Evolutionary conservation across 176 grass and related monocot species (phyloP), one percentile per base, ranked within the genome.

Genomic region (Rhynchospora tenuis): DNA sequence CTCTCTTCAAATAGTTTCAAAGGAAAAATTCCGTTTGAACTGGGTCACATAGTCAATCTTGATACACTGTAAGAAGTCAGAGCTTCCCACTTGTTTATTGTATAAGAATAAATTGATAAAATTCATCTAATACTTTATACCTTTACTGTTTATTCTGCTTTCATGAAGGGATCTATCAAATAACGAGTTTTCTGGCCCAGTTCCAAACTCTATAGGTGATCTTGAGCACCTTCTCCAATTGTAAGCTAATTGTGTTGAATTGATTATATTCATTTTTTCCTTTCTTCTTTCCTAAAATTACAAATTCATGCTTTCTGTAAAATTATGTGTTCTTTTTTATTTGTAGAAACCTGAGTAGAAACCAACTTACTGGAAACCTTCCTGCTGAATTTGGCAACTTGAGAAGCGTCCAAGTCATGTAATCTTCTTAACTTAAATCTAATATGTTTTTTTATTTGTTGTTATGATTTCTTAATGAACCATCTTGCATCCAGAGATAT

Each of bases 151-250:
- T 8, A 59, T 31, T 23, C 67, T 86, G 81, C 19, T 28, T 33
- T 90, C 78, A 31, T 64, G 33, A 78, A 99, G 96, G 81, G 93
- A 99, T 92, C 89, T 99, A 73, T 99, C 96, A 42, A 87, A 88
- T 78, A 99, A 95, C 89, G 82, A 90, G 50, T 93, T 99, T 46
- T 95, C 85, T 59, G 96, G 96, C 42, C 80, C 88, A 81, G 73
- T 99, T 90, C 91, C 96, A 80, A 83, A 90, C 75, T 89, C 96
- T 7, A 88, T 95, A 84, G 96, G 96, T 68, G 87, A 93, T 88
- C 96, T 99, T 79, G 96, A 99, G 88, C 96, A 99, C 80, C 96
- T 99, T 86, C 96, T 99, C 79, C 85, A 89, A 73, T 58, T 99
- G 96, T 99, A 89, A 90, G 92, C 73, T 78, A 22, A 26, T 27